A percentile compares a stretch with the other conserved stretches of the same genome.
phyloP scores from a whole-genome alignment of 2,329 filamentous ascomycete genomes.

The Aureobasidium pullulans region DNA sequence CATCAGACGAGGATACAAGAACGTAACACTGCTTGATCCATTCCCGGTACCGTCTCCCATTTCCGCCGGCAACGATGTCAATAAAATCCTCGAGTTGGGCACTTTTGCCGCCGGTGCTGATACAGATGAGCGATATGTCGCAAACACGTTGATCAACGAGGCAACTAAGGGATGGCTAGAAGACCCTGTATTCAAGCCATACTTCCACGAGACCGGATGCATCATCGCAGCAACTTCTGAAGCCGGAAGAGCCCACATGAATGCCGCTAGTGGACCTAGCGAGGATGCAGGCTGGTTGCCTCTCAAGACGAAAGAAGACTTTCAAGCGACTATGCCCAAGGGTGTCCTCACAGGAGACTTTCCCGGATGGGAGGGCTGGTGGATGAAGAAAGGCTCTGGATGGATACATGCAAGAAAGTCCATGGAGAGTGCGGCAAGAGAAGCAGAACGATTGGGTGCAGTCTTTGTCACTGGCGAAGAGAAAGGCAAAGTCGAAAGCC shows the following conservation, averaged over 20 bases:
- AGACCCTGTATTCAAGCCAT: conserved; percentile 36
- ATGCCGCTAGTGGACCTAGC: background rate
- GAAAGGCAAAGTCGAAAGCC: conserved; percentile 31
- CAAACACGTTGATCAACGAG: conserved; percentile 26
- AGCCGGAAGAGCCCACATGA: conserved; percentile 21
- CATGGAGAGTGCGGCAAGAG: conserved; percentile 37
- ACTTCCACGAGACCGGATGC: conserved; percentile 42
- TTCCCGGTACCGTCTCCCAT: conserved; percentile 40
- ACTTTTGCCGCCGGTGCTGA: conserved; percentile 21
- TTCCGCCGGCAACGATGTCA: conserved; percentile 44
- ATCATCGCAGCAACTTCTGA: conserved; percentile 39
- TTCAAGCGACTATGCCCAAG: conserved; percentile 45
- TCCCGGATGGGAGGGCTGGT: conserved; percentile 45
- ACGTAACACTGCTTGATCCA: conserved; percentile 43
- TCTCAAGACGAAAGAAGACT: conserved; percentile 39
- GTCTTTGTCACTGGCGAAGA: conserved; percentile 37
- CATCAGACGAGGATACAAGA: conserved; percentile 41
- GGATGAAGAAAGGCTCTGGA: conserved; percentile 39
- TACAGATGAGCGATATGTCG: conserved; percentile 29
- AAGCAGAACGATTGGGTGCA: conserved; percentile 41
- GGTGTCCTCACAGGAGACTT: conserved; percentile 46
- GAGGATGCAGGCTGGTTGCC: conserved; percentile 16
- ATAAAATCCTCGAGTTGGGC: conserved; percentile 39
- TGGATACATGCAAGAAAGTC: conserved; percentile 50
- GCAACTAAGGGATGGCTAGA: conserved; percentile 36